Conservation (phyloP, 2,329 filamentous ascomycete species). For the Paraphoma sp. region DNA sequence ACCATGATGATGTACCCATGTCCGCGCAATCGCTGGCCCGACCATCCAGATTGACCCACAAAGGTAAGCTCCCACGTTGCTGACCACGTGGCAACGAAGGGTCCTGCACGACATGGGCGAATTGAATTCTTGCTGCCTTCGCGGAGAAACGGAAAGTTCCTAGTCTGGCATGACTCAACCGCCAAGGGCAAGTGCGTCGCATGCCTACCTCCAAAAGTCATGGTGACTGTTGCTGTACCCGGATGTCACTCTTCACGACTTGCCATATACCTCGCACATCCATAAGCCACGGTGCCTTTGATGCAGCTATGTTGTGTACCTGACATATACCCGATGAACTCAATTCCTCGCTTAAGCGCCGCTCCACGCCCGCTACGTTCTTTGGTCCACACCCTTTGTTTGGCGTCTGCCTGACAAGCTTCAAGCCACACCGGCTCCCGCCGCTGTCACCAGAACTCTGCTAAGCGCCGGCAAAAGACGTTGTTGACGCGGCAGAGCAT, state of each 20-base stretch:
- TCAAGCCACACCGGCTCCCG: not conserved
- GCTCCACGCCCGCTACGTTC: too few relatives aligned
- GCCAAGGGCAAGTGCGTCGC: too few relatives aligned
- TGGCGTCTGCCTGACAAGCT: not conserved
- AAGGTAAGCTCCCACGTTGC: constrained; percentile 15
- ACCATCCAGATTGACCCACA: constrained; percentile 1
- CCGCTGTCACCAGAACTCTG: constrained; percentile 1
- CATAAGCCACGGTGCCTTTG: too few relatives aligned
- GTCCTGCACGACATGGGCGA: constrained; percentile 8
- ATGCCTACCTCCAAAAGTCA: too few relatives aligned
- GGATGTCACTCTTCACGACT: too few relatives aligned
- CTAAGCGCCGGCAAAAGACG: not conserved
- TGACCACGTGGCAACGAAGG: constrained; percentile 21
- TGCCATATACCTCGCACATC: too few relatives aligned
- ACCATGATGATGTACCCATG: too few relatives aligned
- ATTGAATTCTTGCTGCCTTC: not conserved
- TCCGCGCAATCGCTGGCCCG: constrained; percentile 4
- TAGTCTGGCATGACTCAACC: not conserved
- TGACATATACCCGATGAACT: too few relatives aligned
- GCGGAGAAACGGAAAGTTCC: not conserved
- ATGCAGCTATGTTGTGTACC: too few relatives aligned
- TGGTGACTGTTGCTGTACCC: too few relatives aligned
- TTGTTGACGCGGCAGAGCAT: too few relatives aligned
- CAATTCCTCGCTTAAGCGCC: too few relatives aligned
- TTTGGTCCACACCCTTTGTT: not conserved